Evolutionary conservation across 1,284 basidiomycete genomes (phyloP).

Genomic region (Trametes sp.): DNA sequence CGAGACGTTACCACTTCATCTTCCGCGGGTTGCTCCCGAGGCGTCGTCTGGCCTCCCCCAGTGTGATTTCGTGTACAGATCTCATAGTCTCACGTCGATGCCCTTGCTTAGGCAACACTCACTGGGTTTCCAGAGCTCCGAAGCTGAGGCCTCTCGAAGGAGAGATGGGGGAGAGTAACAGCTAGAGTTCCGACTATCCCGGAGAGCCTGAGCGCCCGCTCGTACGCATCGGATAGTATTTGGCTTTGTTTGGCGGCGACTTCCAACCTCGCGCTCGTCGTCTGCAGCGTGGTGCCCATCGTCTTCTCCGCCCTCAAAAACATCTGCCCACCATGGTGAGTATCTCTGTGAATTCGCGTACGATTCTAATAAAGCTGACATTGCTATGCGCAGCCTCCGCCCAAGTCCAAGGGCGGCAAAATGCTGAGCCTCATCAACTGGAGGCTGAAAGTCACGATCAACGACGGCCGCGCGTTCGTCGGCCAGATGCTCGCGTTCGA

Average conservation of each 20-base stretch:
- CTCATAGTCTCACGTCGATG: no score
- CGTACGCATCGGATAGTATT: constrained; percentile 24
- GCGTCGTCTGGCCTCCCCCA: no score
- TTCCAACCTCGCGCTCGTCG: constrained; percentile 29
- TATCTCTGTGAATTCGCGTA: no score
- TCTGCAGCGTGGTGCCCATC: constrained; percentile 34
- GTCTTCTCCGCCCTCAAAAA: constrained; percentile 37
- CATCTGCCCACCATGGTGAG: constrained; percentile 68
- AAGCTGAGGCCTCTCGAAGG: no score
- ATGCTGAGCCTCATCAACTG: constrained; percentile 99
- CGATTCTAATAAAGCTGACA: neutral
- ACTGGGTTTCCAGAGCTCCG: no score
- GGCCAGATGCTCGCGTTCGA: constrained; percentile 99
- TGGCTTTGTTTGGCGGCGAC: constrained; percentile 36
- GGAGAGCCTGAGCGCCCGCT: constrained; percentile 22
- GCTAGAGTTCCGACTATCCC: no score
- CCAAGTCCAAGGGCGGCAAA: constrained; percentile 96
- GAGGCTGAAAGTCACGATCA: constrained; percentile 96
- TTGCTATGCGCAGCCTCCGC: constrained; percentile 68
- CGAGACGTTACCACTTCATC: no score
- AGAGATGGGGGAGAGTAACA: no score
- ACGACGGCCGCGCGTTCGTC: constrained; percentile 94
- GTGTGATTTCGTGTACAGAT: no score
- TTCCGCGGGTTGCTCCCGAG: no score
- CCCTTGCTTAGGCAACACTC: no score